Percentiles rank a stretch among this genome's conserved stretches.
Evolutionary conservation across 108 stramenopile genomes (phyloP).

Genomic region (Schizochytrium sp.): DNA sequence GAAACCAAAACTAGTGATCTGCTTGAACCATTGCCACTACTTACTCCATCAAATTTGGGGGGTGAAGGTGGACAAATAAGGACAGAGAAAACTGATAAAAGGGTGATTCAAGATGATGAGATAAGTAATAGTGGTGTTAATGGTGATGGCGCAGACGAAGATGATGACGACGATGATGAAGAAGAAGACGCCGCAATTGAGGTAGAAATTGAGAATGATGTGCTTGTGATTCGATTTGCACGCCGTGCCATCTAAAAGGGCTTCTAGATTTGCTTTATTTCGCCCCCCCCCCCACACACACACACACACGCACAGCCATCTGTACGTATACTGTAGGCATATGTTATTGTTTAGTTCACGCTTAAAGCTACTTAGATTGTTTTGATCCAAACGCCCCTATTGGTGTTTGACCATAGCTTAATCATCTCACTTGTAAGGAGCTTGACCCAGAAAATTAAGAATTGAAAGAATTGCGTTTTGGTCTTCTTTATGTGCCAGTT

Average conservation of each 20-base stretch:
- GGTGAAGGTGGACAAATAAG: neutral
- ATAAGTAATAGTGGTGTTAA: neutral
- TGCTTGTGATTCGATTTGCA: slow-evolving; percentile 27
- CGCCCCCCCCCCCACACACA: neutral
- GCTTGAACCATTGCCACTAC: neutral
- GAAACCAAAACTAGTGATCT: neutral
- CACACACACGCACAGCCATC: neutral
- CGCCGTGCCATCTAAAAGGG: neutral
- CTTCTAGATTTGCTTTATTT: too few relatives aligned
- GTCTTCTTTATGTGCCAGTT: neutral
- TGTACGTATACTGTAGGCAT: too few relatives aligned
- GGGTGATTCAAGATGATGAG: neutral
- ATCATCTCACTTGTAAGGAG: neutral
- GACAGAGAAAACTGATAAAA: neutral
- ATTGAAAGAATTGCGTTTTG: neutral
- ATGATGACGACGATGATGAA: slow-evolving; percentile 11
- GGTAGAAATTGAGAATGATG: slow-evolving; percentile 7
- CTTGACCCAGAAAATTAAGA: neutral
- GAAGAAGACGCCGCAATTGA: slow-evolving; percentile 7
- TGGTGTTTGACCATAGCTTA: too few relatives aligned
- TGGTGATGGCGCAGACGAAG: neutral
- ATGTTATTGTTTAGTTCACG: too few relatives aligned
- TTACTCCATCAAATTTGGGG: neutral
- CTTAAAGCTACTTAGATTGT: too few relatives aligned
- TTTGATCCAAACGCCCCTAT: too few relatives aligned